Conservation (phyloP, 306 rosid species). For the Ormosia emarginata region DNA sequence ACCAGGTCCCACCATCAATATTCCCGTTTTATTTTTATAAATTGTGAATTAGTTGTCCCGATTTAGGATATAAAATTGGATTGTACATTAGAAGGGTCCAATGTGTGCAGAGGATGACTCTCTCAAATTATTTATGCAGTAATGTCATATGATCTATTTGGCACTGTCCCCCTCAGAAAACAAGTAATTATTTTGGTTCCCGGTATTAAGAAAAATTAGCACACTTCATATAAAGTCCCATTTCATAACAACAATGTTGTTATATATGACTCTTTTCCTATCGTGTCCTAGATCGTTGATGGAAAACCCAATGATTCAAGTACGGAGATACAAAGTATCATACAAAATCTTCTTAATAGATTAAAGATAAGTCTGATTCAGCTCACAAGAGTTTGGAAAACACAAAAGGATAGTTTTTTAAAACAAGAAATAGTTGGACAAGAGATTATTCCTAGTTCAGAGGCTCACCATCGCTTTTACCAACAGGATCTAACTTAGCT, state of each 20-base stretch:
- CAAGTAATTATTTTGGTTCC: neutral
- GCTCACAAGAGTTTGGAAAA: neutral
- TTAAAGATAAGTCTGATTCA: neutral
- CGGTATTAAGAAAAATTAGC: neutral
- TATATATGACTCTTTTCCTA: neutral
- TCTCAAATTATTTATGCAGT: neutral
- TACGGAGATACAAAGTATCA: neutral
- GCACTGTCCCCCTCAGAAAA: neutral
- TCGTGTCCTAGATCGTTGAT: constrained; percentile 5
- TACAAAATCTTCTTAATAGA: neutral
- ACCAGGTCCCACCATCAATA: neutral
- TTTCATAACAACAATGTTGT: neutral
- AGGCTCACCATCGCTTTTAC: neutral
- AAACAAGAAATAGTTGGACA: neutral
- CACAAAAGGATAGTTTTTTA: neutral
- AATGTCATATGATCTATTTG: neutral
- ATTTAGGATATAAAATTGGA: constrained; percentile 6
- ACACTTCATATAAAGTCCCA: neutral
- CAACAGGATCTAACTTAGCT: neutral
- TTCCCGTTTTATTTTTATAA: neutral
- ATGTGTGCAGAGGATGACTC: neutral
- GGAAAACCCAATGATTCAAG: neutral
- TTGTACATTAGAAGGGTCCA: neutral
- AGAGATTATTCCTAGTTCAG: neutral
- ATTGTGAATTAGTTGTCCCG: neutral